Evolutionary conservation across 306 rosid genomes (phyloP), one percentile per base, ranked within the genome.

Genomic region (Quercus mongolica): DNA sequence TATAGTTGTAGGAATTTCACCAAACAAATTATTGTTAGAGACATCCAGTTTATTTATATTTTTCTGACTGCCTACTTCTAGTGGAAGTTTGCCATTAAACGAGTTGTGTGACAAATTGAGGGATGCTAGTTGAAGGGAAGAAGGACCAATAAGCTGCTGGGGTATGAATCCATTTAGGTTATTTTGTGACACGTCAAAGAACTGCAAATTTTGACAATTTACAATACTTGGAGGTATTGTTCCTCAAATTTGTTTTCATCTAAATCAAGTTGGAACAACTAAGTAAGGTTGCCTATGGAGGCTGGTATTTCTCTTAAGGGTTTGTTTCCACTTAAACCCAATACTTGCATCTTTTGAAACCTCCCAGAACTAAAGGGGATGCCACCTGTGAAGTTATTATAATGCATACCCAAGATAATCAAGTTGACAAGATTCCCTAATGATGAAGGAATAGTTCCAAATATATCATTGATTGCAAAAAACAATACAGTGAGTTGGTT

Each of bases 1-100:
- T 5, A 87, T 79, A 2, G 26, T 56, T 72, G 1, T 2, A 7
- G 91, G 89, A 73, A 87, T 81, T 1, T 74, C 35, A 25, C 85
- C 69, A 1, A 64, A 78, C 20, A 87, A 3, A 3, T 8, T 25
- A 57, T 87, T 89, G 9, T 30, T 11, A 23, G 86, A 85, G 41
- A 28, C 21, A 30, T 81, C 0, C 5, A 78, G n/a, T 17, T 8
- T 5, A 17, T 54, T 69, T 13, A 81, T 56, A 55, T 58, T 79
- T 79, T 44, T 46, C 5, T 79, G 28, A 4, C 6, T 58, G 0
- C 86, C 68, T 5, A 79, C 76, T 69, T 75, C 51, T 2, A 44
- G 2, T 44, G 51, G 51, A 1, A 44, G 51, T 44, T 44, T 44
- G 51, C 51, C 51, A 9, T 0, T 44, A 0, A 44, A 44, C 0